phyloP scores from a whole-genome alignment of 2,329 filamentous ascomycete genomes.

The Epicoccum sorghinum region DNA sequence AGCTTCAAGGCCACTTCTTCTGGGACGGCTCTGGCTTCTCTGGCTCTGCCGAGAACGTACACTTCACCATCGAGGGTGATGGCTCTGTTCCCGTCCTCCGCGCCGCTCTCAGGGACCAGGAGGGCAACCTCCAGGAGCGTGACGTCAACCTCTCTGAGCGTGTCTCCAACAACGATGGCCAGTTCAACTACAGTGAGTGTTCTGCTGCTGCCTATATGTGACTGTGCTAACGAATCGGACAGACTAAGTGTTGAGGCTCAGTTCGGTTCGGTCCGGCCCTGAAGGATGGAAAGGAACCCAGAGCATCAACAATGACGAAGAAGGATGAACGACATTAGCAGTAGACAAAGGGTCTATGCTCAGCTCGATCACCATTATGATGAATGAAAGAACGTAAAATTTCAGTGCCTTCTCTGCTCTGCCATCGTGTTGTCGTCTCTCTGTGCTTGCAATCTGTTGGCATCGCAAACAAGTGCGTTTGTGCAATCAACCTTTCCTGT shows the following conservation, averaged over 20 bases:
- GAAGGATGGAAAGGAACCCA: not conserved
- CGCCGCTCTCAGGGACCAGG: slow-evolving; percentile 52
- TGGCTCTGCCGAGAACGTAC: slow-evolving; percentile 54
- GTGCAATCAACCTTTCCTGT: not conserved
- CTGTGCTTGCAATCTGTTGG: not conserved
- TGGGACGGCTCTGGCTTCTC: slow-evolving; percentile 58
- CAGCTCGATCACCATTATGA: slow-evolving; percentile 3
- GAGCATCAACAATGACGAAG: too few relatives aligned
- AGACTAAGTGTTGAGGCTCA: slow-evolving; percentile 7
- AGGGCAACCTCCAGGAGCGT: slow-evolving; percentile 51
- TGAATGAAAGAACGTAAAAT: slow-evolving; percentile 15
- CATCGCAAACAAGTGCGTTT: too few relatives aligned
- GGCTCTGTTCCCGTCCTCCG: slow-evolving; percentile 60
- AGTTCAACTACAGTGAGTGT: slow-evolving; percentile 27
- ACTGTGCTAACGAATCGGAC: not conserved
- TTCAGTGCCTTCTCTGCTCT: not conserved
- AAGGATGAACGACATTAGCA: not conserved
- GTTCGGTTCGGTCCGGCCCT: too few relatives aligned
- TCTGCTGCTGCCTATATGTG: not conserved
- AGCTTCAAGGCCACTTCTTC: slow-evolving; percentile 49
- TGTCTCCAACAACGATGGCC: slow-evolving; percentile 60
- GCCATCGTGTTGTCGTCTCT: not conserved
- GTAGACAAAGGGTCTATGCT: not conserved
- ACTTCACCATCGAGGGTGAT: slow-evolving; percentile 58
- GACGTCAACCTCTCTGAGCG: slow-evolving; percentile 64